Evolutionary conservation across 2,329 filamentous ascomycete genomes (phyloP).

Genomic region (Hymenotorrendiella dingleyae): DNA sequence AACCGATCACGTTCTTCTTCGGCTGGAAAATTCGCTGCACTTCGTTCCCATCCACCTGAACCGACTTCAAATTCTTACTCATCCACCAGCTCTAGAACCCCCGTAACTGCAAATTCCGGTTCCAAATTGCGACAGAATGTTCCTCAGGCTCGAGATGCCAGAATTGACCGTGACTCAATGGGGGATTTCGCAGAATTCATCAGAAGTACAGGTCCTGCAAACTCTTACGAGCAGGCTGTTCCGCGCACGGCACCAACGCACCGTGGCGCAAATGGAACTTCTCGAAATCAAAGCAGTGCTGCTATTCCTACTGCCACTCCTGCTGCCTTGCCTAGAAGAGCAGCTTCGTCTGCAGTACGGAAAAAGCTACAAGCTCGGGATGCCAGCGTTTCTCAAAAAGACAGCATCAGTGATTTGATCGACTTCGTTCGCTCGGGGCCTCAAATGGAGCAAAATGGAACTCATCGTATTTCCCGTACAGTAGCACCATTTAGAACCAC

Average conservation of each 20-base stretch:
- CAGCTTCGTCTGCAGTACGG: constrained; percentile 36
- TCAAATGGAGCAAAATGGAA: constrained; percentile 45
- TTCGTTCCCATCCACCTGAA: constrained; percentile 17
- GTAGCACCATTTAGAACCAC: constrained; percentile 81
- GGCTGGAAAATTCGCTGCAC: constrained; percentile 17
- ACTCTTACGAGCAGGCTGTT: constrained; percentile 27
- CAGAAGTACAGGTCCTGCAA: constrained; percentile 63
- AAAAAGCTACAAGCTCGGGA: constrained; percentile 66
- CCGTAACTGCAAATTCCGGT: constrained; percentile 12
- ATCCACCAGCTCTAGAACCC: constrained; percentile 11
- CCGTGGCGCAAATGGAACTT: constrained; percentile 27
- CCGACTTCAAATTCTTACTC: constrained; percentile 9
- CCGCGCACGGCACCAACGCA: constrained; percentile 29
- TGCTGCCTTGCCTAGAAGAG: constrained; percentile 20
- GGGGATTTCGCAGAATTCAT: constrained; percentile 87
- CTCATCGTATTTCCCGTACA: constrained; percentile 71
- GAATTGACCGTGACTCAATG: constrained; percentile 63
- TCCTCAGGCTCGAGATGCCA: constrained; percentile 61
- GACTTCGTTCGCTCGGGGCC: constrained; percentile 91
- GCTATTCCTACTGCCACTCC: constrained; percentile 11
- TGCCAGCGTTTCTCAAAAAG: constrained; percentile 53
- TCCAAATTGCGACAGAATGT: constrained; percentile 20
- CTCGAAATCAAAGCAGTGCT: constrained; percentile 21
- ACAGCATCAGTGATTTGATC: constrained; percentile 79
- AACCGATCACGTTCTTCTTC: constrained; percentile 26